Percentiles rank a stretch among this genome's conserved stretches.
These are phyloP conservation scores for Ramalina peruviana DNA, from an alignment of 495 filamentous ascomycete species.

Conservation along the genomic window DNA sequence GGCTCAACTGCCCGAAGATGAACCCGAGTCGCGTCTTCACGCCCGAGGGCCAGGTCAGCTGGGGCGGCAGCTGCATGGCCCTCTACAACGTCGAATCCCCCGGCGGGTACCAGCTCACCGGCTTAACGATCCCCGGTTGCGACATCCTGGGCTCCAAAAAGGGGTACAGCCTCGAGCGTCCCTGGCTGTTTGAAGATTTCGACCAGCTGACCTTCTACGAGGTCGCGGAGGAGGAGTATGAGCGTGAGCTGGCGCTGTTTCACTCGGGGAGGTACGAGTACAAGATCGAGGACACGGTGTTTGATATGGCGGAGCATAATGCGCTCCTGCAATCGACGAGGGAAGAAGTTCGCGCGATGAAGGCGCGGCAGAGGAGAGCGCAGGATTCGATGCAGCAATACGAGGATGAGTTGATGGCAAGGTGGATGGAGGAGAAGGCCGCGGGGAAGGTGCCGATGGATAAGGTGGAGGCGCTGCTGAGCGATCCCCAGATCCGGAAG, in stretches of 20 bases:
- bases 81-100: constrained; percentile 45
- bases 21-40: constrained; percentile 47
- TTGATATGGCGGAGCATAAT: constrained; percentile 43
- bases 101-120: constrained; percentile 44
- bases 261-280: constrained; percentile 35
- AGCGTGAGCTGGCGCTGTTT: constrained; percentile 26
- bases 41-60: constrained; percentile 37
- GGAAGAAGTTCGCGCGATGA: constrained; percentile 29
- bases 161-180: constrained; percentile 28
- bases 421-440: constrained; percentile 35
- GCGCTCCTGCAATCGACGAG: constrained; percentile 24
- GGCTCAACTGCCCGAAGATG: constrained; percentile 41
- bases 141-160: constrained; percentile 39
- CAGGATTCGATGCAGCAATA: constrained; percentile 33
- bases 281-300: constrained; percentile 30
- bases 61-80: constrained; percentile 40
- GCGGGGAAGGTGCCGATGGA: constrained; percentile 28
- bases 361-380: constrained; percentile 26
- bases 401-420: constrained; percentile 29
- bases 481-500: constrained; percentile 30
- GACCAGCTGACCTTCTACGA: constrained; percentile 42
- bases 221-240: constrained; percentile 35
- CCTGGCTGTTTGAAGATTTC: constrained; percentile 45
- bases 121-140: constrained; percentile 38
- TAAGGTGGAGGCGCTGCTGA: constrained; percentile 27